Evolutionary conservation across 1,284 basidiomycete species (phyloP).

Genomic region (Flammula alnicola): DNA sequence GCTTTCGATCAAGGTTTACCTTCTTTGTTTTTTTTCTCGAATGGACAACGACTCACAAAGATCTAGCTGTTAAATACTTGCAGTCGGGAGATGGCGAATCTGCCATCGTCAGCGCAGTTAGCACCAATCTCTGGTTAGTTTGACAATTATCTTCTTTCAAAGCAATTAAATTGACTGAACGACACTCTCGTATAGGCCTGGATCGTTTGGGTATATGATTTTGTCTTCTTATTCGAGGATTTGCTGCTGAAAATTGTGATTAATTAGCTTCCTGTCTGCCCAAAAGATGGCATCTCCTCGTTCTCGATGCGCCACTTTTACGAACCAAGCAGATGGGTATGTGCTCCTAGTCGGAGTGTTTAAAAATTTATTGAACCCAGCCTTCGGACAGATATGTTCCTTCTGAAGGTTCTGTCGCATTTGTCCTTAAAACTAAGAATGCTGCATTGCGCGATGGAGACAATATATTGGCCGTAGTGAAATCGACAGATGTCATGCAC

Average conservation of each 20-base stretch:
- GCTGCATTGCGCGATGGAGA: conserved; percentile 35
- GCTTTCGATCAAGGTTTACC: conserved; percentile 35
- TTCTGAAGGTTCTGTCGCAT: conserved; percentile 33
- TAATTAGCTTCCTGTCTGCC: conserved; percentile 32
- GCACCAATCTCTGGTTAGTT: conserved; percentile 33
- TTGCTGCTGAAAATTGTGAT: neutral
- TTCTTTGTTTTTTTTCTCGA: neutral
- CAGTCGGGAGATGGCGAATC: conserved; percentile 31
- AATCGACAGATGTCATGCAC: conserved; percentile 33
- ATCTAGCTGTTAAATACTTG: conserved; percentile 31
- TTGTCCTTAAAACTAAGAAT: conserved; percentile 33
- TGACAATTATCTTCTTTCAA: conserved; percentile 1
- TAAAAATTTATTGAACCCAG: neutral
- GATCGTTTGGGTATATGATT: conserved; percentile 16
- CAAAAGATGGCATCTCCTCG: conserved; percentile 36
- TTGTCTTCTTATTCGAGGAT: neutral
- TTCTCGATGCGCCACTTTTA: conserved; percentile 38
- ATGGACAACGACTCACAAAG: neutral
- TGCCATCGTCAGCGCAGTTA: conserved; percentile 34
- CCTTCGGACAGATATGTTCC: conserved; percentile 30
- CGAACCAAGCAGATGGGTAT: conserved; percentile 36
- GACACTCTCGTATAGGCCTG: conserved; percentile 11
- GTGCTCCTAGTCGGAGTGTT: too few species aligned
- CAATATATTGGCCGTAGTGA: conserved; percentile 34
- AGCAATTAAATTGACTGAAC: neutral